These are phyloP conservation scores for Lachnum nothofagi DNA, from an alignment of 2,329 filamentous ascomycete genomes.

Conservation along the genomic window DNA sequence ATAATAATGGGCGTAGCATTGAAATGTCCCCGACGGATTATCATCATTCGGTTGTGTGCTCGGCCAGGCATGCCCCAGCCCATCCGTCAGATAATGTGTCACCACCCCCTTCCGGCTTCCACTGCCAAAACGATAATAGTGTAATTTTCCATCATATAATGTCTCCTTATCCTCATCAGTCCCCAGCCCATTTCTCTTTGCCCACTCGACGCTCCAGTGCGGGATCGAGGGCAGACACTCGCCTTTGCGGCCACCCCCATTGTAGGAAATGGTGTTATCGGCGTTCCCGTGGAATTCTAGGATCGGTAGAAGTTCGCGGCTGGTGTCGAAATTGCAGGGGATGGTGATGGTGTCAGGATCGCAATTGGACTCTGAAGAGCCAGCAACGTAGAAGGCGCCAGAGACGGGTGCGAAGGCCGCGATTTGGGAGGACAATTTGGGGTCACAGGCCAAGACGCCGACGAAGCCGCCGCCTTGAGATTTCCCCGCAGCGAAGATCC, in stretches of 20 bases:
- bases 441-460: slow-evolving; percentile 37
- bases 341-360: slow-evolving; percentile 4
- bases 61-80: slow-evolving; percentile 10
- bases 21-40: slow-evolving; percentile 1
- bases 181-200: slow-evolving; percentile 1
- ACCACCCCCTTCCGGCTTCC: neutral
- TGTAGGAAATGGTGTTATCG: neutral
- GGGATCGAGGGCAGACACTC: slow-evolving; percentile 1
- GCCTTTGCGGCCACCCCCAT: neutral
- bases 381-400: slow-evolving; percentile 37
- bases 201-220: slow-evolving; percentile 5
- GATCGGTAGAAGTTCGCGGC: slow-evolving; percentile 1
- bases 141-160: too few relatives aligned
- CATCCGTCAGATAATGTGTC: slow-evolving; percentile 1
- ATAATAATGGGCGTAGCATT: slow-evolving; percentile 8
- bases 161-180: too few relatives aligned
- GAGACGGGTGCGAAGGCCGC: slow-evolving; percentile 42
- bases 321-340: neutral
- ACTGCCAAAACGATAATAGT: too few relatives aligned
- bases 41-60: slow-evolving; percentile 1
- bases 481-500: slow-evolving; percentile 41
- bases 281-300: slow-evolving; percentile 4
- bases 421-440: slow-evolving; percentile 28
- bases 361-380: neutral
- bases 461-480: slow-evolving; percentile 42